phyloP scores from a whole-genome alignment of 805 yeast species.

The Lachancea cidri region DNA sequence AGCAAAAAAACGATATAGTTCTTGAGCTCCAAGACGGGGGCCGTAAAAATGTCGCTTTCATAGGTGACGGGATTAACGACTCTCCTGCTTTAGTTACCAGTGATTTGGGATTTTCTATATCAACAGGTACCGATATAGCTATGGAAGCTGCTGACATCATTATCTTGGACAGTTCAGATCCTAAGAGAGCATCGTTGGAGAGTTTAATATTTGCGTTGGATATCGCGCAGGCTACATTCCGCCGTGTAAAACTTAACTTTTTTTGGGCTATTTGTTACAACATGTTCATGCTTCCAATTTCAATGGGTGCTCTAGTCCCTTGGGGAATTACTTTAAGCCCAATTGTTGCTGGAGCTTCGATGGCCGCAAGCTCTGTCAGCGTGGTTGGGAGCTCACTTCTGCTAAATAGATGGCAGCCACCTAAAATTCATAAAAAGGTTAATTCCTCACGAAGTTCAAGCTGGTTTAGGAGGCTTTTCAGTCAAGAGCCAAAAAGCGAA shows the following conservation, averaged over 20 bases:
- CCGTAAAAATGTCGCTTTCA: slow-evolving; percentile 60
- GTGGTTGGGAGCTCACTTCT: slow-evolving; percentile 77
- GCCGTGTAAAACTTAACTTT: slow-evolving; percentile 73
- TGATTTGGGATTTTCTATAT: slow-evolving; percentile 84
- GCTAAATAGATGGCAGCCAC: slow-evolving; percentile 59
- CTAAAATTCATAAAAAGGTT: slow-evolving; percentile 5
- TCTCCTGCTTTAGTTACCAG: slow-evolving; percentile 92
- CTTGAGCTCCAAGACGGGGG: slow-evolving; percentile 45
- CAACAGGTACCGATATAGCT: slow-evolving; percentile 93
- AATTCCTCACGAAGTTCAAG: not conserved
- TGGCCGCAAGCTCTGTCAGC: slow-evolving; percentile 90
- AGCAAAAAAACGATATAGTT: slow-evolving; percentile 67
- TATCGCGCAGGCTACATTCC: slow-evolving; percentile 64
- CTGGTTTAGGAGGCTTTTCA: not conserved
- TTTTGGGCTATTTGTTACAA: slow-evolving; percentile 86
- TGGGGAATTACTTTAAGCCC: slow-evolving; percentile 77
- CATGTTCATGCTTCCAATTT: slow-evolving; percentile 80
- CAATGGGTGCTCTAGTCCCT: slow-evolving; percentile 87
- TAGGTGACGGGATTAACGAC: slow-evolving; percentile 98
- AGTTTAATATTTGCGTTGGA: slow-evolving; percentile 61
- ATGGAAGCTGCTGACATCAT: slow-evolving; percentile 96
- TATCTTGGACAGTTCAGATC: slow-evolving; percentile 43
- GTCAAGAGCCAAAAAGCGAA: not conserved
- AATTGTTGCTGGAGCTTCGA: slow-evolving; percentile 82
- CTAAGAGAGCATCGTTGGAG: slow-evolving; percentile 28